Base-by-base conservation (phyloP, 306 rosid genomes). In the Hippophae rhamnoides region DNA sequence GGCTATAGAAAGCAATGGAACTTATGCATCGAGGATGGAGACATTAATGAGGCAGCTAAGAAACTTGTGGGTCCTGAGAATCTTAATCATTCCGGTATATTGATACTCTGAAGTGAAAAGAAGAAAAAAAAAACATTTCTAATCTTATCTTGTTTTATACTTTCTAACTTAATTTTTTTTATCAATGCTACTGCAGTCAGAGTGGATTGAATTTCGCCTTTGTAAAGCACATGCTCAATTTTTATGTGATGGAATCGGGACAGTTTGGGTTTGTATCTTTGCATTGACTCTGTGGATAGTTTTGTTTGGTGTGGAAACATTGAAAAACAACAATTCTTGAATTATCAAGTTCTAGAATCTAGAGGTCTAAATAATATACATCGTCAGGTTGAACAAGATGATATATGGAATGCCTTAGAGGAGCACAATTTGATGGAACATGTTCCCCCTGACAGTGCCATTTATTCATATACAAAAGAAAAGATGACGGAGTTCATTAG, bases 1-100 rank as follows among this genome's bases (percentile, higher is more conserved):
- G 98, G 98, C 61, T 83, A 83, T 72, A 79, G 64, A 48, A 71
- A 64, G 87, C 83, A 61, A 11, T 83, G 89, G 9, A 87, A 68
- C 59, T 61, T 81, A 57, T 90, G 96, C 54, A 69, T 87, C 6
- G 98, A 83, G 73, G 92, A 90, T 74, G 95, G 95, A 60, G 84
- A 72, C 56, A 81, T 90, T 57, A 81, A 72, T 49, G 78, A 76
- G 60, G 77, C 86, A 47, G 87, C 94, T 67, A 79, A 80, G 62
- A 85, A 71, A 61, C 74, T 90, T 74, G 98, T 90, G 60, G 26
- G 89, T 81, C 59, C 61, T 62, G 40, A n/a, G 43, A 61, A 42
- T 62, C 66, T 65, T 66, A 47, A 54, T 65, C 63, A 1, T 50
- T 70, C 23, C 58, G 26, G 47, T 68, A 43, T 71, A 58, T 52